phyloP scores from a whole-genome alignment of 257 asterid genomes.

The Solanum bulbocastanum region DNA sequence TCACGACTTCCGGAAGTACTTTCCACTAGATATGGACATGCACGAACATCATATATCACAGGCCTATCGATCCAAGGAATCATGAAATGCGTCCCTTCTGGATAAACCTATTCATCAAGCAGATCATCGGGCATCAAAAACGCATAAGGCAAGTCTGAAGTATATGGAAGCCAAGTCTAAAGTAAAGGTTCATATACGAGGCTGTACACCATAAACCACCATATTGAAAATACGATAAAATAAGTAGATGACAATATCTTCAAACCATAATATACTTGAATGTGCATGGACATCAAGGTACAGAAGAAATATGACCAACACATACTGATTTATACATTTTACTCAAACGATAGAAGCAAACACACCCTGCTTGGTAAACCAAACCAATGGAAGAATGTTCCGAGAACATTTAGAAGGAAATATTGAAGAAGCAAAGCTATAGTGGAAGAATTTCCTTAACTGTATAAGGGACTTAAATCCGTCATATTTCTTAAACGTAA shows the following conservation, averaged over 20 bases:
- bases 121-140: neutral
- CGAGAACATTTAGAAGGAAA: neutral
- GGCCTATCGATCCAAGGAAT: constrained; percentile 96
- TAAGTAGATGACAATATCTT: neutral
- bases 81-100: constrained; percentile 93
- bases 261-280: neutral
- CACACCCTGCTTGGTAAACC: neutral
- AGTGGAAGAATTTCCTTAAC: neutral
- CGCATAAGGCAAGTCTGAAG: neutral
- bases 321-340: neutral
- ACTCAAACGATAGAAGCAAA: neutral
- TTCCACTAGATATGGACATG: constrained; percentile 85
- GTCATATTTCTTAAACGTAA: neutral
- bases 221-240: neutral
- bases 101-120: constrained; percentile 50
- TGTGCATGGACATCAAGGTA: neutral
- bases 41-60: constrained; percentile 77
- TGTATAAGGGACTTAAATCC: neutral
- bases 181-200: neutral
- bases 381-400: neutral
- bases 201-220: neutral
- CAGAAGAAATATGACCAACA: neutral
- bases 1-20: constrained; percentile 95
- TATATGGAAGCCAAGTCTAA: neutral
- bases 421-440: neutral